phyloP scores from a whole-genome alignment of 148 eudicot genomes.

The Cornus suecica region DNA sequence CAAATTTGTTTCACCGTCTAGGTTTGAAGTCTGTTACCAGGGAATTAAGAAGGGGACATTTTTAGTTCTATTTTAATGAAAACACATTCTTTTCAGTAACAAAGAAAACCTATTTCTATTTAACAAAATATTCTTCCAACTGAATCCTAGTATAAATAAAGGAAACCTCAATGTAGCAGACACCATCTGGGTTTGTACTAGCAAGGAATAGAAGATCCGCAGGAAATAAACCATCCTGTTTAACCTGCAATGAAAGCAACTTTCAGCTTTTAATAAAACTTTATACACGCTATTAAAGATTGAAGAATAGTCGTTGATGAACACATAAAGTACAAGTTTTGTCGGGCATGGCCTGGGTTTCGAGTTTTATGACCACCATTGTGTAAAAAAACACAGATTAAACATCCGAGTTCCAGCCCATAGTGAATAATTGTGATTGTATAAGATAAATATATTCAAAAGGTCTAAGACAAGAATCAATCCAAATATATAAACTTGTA shows the following conservation, averaged over 20 bases:
- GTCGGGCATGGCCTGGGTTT: too few species aligned
- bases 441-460: too few species aligned
- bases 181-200: conserved; percentile 91
- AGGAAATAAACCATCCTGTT: conserved; percentile 88
- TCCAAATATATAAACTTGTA: too few species aligned
- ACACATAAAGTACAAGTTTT: not conserved
- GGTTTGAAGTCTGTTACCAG: conserved; percentile 78
- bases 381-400: too few species aligned
- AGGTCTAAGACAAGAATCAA: too few species aligned
- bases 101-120: too few species aligned
- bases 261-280: conserved; percentile 11
- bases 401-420: too few species aligned
- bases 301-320: not conserved
- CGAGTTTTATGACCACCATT: too few species aligned
- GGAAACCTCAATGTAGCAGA: conserved; percentile 90
- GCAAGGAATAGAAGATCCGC: conserved; percentile 96
- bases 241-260: conserved; percentile 49
- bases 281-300: not conserved
- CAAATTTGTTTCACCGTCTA: conserved; percentile 97
- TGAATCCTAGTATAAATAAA: not conserved
- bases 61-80: too few species aligned
- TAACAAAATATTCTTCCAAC: not conserved
- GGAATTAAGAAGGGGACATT: not conserved
- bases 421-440: too few species aligned
- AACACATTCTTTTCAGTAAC: too few species aligned